Base-by-base conservation (phyloP, 108 stramenopile genomes). In the Nannochloropsis oceanica region DNA sequence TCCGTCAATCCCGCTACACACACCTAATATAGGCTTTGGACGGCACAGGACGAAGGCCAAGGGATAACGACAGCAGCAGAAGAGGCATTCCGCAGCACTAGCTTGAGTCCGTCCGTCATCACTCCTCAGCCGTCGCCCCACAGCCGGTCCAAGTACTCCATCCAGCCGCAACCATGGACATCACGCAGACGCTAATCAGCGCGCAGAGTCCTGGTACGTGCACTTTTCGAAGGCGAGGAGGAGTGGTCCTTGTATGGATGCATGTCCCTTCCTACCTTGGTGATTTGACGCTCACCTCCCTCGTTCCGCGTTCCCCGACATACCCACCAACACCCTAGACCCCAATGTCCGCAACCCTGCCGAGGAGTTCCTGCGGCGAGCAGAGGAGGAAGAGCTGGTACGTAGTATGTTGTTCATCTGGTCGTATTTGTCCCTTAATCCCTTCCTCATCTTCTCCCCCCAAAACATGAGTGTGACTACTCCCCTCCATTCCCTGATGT, bases 341-440 rank as follows among this genome's bases (percentile, higher is more conserved):
- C 84, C 82, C 44, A 85, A 81, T 43, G 82, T 83, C 59, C 88
- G 88, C n/a, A 89, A 83, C 82, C 84, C 80, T 22, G 88, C 88
- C 11, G 88, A 89, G 59, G 85, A 85, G 44, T 80, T 85, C 24
- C 82, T 89, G 44, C 84, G 43, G 59, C 82, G 42, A 26, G 82
- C 83, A 44, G 88, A 43, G 42, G 80, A 85, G 73, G 44, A 44
- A 24, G 59, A 85, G 42, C 80, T 89, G 88, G 87, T 87, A 80
- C 80, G 87, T 44, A 20, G 11, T 11, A n/a, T 25, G 14, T 24
- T 43, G 34, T 5, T 5, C 34, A 34, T 34, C 34, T 34, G 34
- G 34, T n/a, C n/a, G n/a, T 5, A 5, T 34, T 34, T 34, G 34
- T 34, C 34, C 34, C 5, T 34, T 34, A 34, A 5, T 34, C 34